Conservation (phyloP, 2,329 filamentous ascomycete species). For the Diaporthe citri region DNA sequence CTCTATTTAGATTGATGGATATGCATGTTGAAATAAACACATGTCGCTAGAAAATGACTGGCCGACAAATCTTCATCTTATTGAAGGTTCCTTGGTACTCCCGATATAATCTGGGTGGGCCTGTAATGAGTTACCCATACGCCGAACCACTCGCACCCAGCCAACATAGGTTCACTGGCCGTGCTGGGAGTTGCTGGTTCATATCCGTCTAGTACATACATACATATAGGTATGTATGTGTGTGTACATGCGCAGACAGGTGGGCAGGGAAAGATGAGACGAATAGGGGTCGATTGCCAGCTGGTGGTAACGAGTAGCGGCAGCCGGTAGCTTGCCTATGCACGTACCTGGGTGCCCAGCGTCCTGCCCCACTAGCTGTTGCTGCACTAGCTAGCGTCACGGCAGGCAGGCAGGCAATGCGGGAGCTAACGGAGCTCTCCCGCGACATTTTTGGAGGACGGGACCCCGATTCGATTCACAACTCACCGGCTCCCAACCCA, state of each 20-base stretch:
- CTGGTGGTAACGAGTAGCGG: background rate
- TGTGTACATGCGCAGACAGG: background rate
- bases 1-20: conserved; percentile 23
- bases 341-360: background rate
- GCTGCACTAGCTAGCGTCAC: conserved; percentile 22
- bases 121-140: background rate
- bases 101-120: background rate
- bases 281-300: conserved; percentile 1
- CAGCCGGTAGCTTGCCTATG: background rate
- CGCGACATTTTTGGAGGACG: conserved; percentile 20
- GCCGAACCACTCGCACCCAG: background rate
- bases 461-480: conserved; percentile 2
- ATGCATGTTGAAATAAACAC: conserved; percentile 2
- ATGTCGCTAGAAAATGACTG: background rate
- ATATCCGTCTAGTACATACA: no score
- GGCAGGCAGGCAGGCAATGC: conserved; percentile 19
- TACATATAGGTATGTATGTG: no score
- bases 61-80: background rate
- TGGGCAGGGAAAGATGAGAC: background rate
- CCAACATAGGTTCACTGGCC: no score
- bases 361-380: conserved; percentile 15
- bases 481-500: conserved; percentile 4
- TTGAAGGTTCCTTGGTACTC: background rate
- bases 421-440: conserved; percentile 31
- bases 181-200: background rate